Evolutionary conservation across 257 asterid species (phyloP), one percentile per base, ranked within the genome.

Genomic region (Solanum pimpinellifolium): DNA sequence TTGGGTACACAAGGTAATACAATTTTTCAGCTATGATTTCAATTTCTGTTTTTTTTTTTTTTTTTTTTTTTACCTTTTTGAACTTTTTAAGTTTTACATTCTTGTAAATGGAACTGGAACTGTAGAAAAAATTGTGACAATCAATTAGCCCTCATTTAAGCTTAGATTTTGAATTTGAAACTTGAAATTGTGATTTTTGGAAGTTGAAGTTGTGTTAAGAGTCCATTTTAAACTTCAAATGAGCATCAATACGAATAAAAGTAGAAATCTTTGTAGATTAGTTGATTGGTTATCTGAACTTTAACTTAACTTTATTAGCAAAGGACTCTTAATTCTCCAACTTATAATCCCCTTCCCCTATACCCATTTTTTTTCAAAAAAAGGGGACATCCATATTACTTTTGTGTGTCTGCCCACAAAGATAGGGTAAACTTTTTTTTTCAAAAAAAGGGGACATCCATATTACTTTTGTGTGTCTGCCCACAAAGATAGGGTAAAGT

Each of bases 1-100:
- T 70, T 93, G 86, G 96, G 96, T 56, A 84, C 91, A 77, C 96
- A 91, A 87, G 94, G 94, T 93, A 90, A 25, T 10, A 4, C 83
- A 44, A 8, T 0, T 44, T 77, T 44, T 44, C 18, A 77, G 15
- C 62, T 77, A 8, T 77, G 37, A n/a, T 44, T 44, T 77, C 62
- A n/a, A 8, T 77, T 77, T 42, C 37, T 25, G 37, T 16, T 13
- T 8, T 2, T 18, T 29, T 31, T 31, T 29, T 31, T 31, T 2
- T 31, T 2, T 31, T 3, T 42, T 13, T 66, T 68, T n/a, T 3
- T 3, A 33, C 35, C 35, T 33, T 33, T 33, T 33, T 33, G 35
- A 33, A 33, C n/a, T 7, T 29, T 31, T 1, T 23, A 44, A 42
- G 35, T 76, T 39, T 1, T 14, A 9, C 21, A 25, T 78, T 78